Base-by-base conservation (phyloP, 2,329 filamentous ascomycete genomes). In the Xylariaceae sp. region DNA sequence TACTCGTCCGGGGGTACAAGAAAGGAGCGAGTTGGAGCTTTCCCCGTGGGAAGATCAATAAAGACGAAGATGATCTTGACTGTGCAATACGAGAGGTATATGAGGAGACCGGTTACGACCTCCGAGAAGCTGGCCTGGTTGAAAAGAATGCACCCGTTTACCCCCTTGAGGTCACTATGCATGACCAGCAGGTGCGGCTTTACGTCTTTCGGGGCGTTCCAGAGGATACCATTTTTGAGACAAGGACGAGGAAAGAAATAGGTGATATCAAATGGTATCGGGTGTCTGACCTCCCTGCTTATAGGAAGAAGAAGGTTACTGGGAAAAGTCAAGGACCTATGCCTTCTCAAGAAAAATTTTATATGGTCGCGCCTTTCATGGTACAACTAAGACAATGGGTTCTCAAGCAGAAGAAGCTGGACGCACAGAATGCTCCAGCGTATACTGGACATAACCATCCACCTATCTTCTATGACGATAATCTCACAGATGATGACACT, bases 1-100 rank as follows among this genome's bases (percentile, higher is more conserved):
- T 99, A 11, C 79, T 99, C 36, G 95, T 99, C 55, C 95, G 96
- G 69, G 95, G 94, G 13, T 99, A 92, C 91, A 99, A 97, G 78
- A 97, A 96, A 71, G 87, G 88, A 27, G 89, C 93, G 10, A 93
- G 88, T 69, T 99, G 94, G 94, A 96, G 92, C 70, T 99, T 99
- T 54, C 94, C 94, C 0, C 80, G 93, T 44, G 95, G 94, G 32
- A 99, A 99, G 76, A 97, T 99, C 75, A 97, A 97, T 77, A 96
- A 96, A 74, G 91, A 96, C 66, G 94, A 99, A 72, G 86, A 90
- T 55, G 93, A 99, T 67, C 74, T 97, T 50, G 92, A 94, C 68
- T 99, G 95, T 72, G 94, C 95, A 20, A 82, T 97, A 45, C 85
- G 94, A 45, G 94, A 99, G 68, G 93, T 96, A 4, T 94, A 92